Conservation (phyloP, 2,329 filamentous ascomycete species). For the Colletotrichum euphorbiae region DNA sequence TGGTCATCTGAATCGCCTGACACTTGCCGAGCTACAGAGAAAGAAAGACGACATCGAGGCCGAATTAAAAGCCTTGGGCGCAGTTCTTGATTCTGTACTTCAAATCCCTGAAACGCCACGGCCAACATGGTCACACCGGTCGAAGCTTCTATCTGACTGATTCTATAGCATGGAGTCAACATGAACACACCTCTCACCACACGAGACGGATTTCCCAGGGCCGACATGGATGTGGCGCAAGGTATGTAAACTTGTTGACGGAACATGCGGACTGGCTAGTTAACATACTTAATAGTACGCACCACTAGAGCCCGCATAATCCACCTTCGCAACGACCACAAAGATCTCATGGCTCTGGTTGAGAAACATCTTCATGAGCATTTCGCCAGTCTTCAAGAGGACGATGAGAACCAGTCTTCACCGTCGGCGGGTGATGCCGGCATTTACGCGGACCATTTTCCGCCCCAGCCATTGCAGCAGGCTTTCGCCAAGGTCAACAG, state of each 20-base stretch:
- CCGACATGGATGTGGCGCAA: conserved; percentile 94
- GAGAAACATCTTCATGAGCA: conserved; percentile 90
- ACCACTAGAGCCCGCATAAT: conserved; percentile 95
- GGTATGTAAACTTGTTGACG: conserved; percentile 61
- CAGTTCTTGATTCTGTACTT: conserved; percentile 86
- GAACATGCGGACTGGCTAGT: conserved; percentile 16
- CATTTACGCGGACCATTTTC: conserved; percentile 38
- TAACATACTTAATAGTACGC: conserved; percentile 70
- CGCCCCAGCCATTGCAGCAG: conserved; percentile 50
- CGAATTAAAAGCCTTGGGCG: conserved; percentile 85
- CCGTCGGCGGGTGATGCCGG: background rate
- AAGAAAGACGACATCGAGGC: conserved; percentile 88
- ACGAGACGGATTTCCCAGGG: conserved; percentile 89
- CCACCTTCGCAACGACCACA: conserved; percentile 91
- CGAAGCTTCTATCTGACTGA: conserved; percentile 37
- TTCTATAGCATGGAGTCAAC: conserved; percentile 83
- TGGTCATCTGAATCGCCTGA: conserved; percentile 72
- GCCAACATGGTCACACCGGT: background rate
- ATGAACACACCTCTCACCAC: conserved; percentile 93
- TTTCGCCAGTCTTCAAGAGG: conserved; percentile 78
- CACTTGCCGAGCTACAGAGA: conserved; percentile 82
- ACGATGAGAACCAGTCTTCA: conserved; percentile 49
- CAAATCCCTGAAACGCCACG: background rate
- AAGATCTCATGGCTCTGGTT: conserved; percentile 83
- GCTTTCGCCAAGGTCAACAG: conserved; percentile 93